Base-by-base conservation (phyloP, 2,329 filamentous ascomycete species). In the Neonectria coccinea region DNA sequence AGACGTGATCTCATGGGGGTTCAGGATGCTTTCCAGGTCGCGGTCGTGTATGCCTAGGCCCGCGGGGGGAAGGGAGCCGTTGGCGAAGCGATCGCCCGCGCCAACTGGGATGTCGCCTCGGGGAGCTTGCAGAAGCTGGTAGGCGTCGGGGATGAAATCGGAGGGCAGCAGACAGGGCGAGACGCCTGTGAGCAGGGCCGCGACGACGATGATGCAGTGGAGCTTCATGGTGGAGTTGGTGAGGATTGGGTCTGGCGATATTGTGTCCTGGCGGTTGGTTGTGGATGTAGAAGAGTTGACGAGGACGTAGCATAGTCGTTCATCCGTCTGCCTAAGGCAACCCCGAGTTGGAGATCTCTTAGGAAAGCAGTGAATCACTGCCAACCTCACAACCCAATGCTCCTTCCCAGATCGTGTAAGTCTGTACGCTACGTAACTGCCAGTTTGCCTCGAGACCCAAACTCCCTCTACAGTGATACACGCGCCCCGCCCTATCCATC, bases 11-110 rank as follows among this genome's bases (percentile, higher is more conserved):
- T 86, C 84, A 11, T 70, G 67, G 41, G 80, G 74, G 53, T 80
- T 85, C 72, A 86, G 78, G 69, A 85, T 81, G 56, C 77, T 80
- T 45, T 75, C 65, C 57, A 84, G 78, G 31, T 74, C 74, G 62
- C 77, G 76, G 22, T 79, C 76, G 41, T 79, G 73, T 2, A 70
- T 68, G 11, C 77, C 75, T 5, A 79, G 59, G 25, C 79, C 79
- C n/a, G 69, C 60, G 3, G 79, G 79, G 0, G 64, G 64, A 12
- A 79, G 66, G 4, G 76, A 76, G 36, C 83, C 83, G 59, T 77
- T 73, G 18, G 77, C 73, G 74, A 81, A 82, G 16, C 80, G 77
- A 61, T 82, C 83, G 67, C 75, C 84, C 29, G 72, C 80, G 69
- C 73, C 84, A 53, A 83, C 78, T 57, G 79, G 73, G 12, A 80